Evolutionary conservation across 2,329 filamentous ascomycete genomes (phyloP).

Genomic region (Xylariaceae sp.): DNA sequence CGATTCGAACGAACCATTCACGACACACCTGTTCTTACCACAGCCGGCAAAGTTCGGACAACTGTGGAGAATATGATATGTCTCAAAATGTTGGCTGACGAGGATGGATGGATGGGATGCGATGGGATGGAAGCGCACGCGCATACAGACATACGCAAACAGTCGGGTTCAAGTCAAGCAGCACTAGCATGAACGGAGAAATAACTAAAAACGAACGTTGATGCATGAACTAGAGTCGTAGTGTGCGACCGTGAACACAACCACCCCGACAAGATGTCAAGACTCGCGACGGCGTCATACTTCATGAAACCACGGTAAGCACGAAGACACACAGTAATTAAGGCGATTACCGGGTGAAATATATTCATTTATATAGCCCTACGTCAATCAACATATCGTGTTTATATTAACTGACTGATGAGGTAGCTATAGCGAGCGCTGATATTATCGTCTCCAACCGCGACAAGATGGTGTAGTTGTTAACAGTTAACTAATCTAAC

Average conservation of each 20-base stretch:
- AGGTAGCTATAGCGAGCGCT: no score
- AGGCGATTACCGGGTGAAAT: no score
- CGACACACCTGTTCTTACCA: neutral
- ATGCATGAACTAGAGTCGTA: conserved; percentile 16
- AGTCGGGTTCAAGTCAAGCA: neutral
- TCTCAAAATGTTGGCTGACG: neutral
- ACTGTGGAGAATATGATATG: conserved; percentile 5
- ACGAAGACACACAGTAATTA: no score
- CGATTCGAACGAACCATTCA: neutral
- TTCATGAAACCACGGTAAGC: no score
- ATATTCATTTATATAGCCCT: no score
- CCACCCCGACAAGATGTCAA: neutral
- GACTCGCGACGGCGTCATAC: no score
- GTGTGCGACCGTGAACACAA: neutral
- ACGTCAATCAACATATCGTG: no score
- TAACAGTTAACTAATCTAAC: neutral
- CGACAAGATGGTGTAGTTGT: no score
- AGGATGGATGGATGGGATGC: neutral
- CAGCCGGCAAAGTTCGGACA: neutral
- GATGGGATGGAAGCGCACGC: no score
- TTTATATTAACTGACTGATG: no score
- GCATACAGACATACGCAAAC: neutral
- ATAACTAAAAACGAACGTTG: conserved; percentile 16
- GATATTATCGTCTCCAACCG: no score
- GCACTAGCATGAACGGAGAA: conserved; percentile 6